Base-by-base conservation (phyloP, 1,284 basidiomycete genomes). In the Rhodotorula sp. region DNA sequence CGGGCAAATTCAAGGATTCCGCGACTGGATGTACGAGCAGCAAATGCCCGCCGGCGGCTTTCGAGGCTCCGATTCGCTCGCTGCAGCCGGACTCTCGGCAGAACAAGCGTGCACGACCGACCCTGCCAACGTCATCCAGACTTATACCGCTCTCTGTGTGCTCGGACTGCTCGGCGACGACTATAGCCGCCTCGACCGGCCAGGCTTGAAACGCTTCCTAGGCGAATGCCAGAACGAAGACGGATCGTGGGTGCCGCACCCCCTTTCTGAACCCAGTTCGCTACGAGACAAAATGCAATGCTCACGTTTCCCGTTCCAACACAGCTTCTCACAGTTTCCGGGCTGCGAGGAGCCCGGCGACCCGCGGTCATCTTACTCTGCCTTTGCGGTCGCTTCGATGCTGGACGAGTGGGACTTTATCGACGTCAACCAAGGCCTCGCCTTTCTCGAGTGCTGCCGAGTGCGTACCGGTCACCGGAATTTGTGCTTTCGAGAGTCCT, bases 341-440 rank as follows among this genome's bases (percentile, higher is more conserved):
- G 84, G 83, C 26, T 85, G 62, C 28, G 10, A 84, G 47, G 85
- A 85, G 19, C 89, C 91, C 78, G 84, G 86, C 1, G 93, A 95
- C 78, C 82, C 91, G 47, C 85, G 95, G 38, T 93, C 93, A 73
- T 85, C 89, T 1, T 98, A 97, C 79, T 94, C 92, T 76, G 95
- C 93, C 0, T 90, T 93, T 77, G 90, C 88, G 7, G 87, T 97
- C 72, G 87, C 88, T 68, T 85, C 84, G 65, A 87, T 97, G 84
- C 82, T 95, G 21, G 81, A 88, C 69, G 89, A 92, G 78, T 92
- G 90, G 88, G 86, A 85, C 2, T 86, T 86, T n/a, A 83, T 95
- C 49, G 85, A 92, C 78, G 79, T 89, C 2, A 81, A 84, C 10
- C 81, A 80, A 19, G 89, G 91, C 0, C 76, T 90, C 15, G 77